Evolutionary conservation across 2,329 filamentous ascomycete genomes (phyloP).

Genomic region (Trichoderma koningii): DNA sequence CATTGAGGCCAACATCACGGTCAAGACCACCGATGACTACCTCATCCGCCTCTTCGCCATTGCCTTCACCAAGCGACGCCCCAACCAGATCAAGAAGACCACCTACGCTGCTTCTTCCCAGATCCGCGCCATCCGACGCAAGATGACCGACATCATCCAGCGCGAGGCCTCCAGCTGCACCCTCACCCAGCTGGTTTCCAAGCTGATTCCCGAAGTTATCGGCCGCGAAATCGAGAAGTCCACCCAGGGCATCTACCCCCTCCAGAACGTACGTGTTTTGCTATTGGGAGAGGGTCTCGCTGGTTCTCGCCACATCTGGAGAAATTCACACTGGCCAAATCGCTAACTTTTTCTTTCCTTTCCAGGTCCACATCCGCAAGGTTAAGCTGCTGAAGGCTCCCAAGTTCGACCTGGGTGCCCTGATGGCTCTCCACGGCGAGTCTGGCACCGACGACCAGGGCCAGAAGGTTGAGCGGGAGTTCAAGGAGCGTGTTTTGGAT

Average conservation of each 20-base stretch:
- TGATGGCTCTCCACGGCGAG: constrained; percentile 97
- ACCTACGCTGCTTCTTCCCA: constrained; percentile 97
- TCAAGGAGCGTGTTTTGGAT: constrained; percentile 97
- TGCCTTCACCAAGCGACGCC: constrained; percentile 97
- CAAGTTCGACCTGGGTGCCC: constrained; percentile 97
- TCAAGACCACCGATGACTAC: constrained; percentile 99
- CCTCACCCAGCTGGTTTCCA: constrained; percentile 92
- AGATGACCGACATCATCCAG: constrained; percentile 99
- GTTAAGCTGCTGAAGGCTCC: constrained; percentile 98
- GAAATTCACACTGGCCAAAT: not conserved
- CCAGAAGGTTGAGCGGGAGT: constrained; percentile 98
- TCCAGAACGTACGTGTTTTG: constrained; percentile 82
- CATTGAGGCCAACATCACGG: constrained; percentile 98
- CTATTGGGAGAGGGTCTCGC: not conserved
- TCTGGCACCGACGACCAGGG: constrained; percentile 93
- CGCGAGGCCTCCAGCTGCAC: constrained; percentile 94
- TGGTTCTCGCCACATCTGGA: not conserved
- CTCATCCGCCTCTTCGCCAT: constrained; percentile 98
- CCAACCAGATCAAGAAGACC: constrained; percentile 99
- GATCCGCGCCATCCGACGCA: constrained; percentile 97
- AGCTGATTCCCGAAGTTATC: constrained; percentile 99
- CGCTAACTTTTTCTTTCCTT: constrained; percentile 29
- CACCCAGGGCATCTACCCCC: constrained; percentile 98
- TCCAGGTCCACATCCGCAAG: constrained; percentile 98
- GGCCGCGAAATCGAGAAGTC: constrained; percentile 99